phyloP scores from a whole-genome alignment of 768 basidiomycete genomes.

The Lyophyllum atratum region DNA sequence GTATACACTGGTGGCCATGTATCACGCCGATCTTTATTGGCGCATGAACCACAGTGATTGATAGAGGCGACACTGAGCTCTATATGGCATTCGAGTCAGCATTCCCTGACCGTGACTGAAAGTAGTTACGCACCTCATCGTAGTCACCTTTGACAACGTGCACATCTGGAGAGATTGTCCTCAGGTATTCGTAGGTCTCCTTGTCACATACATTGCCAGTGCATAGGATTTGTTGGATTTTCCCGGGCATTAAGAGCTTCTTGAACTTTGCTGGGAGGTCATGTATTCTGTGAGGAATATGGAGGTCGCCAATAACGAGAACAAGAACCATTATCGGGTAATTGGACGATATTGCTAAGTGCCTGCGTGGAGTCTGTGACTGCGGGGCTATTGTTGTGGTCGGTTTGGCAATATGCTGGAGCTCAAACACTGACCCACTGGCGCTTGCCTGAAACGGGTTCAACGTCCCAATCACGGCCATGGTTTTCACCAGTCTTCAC shows the following conservation, averaged over 20 bases:
- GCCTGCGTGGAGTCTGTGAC: no score
- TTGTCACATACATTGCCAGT: conserved; percentile 98
- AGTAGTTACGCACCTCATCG: conserved; percentile 70
- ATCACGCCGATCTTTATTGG: conserved; percentile 92
- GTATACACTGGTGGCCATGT: conserved; percentile 93
- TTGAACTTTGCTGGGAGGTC: conserved; percentile 97
- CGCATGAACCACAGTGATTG: conserved; percentile 75
- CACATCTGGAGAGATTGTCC: conserved; percentile 92
- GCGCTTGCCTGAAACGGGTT: no score
- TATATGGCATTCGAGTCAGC: conserved; percentile 30
- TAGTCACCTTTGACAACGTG: conserved; percentile 93
- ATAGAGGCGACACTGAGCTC: conserved; percentile 76
- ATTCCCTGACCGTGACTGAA: neutral
- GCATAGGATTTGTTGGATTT: conserved; percentile 97
- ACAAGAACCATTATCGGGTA: conserved; percentile 99
- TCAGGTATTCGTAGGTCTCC: conserved; percentile 95
- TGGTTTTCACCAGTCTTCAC: no score
- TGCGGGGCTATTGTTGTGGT: no score
- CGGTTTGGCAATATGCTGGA: no score
- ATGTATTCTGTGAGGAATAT: conserved; percentile 88
- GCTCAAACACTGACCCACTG: no score
- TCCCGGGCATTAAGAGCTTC: conserved; percentile 92
- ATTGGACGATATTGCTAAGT: no score
- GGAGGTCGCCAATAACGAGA: conserved; percentile 94
- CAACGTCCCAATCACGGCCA: no score